These are phyloP conservation scores for Trichothecium roseum DNA, from an alignment of 2,329 filamentous ascomycete species.

Conservation along the genomic window DNA sequence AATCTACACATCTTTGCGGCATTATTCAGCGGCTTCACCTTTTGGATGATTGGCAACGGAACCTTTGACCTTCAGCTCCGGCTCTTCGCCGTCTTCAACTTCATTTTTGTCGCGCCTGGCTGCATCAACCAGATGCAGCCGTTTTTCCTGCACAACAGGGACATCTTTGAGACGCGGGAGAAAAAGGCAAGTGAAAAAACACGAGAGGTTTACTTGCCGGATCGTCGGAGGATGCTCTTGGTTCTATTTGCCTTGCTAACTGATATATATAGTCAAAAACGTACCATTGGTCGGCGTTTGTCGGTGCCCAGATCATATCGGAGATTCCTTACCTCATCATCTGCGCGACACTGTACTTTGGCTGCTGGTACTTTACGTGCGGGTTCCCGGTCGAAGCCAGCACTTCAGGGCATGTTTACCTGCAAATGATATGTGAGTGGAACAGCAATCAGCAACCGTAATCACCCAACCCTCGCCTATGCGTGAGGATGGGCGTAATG, in stretches of 20 bases:
- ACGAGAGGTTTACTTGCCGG: too few relatives aligned
- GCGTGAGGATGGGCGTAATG: not conserved
- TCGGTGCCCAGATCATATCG: conserved; percentile 38
- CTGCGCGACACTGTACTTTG: conserved; percentile 35
- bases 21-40: conserved; percentile 37
- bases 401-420: conserved; percentile 31
- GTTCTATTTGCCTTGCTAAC: not conserved
- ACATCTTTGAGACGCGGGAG: conserved; percentile 48
- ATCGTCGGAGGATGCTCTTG: too few relatives aligned
- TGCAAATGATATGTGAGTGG: conserved; percentile 35
- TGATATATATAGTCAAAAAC: conserved; percentile 32
- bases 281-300: conserved; percentile 51
- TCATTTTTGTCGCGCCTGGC: conserved; percentile 22
- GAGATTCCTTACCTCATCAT: conserved; percentile 35
- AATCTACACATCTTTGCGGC: conserved; percentile 30
- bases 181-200: conserved; percentile 28
- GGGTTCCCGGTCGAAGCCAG: conserved; percentile 37
- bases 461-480: not conserved
- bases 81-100: conserved; percentile 40
- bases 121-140: conserved; percentile 46
- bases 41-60: conserved; percentile 34
- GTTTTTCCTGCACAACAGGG: conserved; percentile 43
- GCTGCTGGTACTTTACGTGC: conserved; percentile 48
- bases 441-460: too few relatives aligned
- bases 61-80: conserved; percentile 27